Evolutionary conservation across 1,284 basidiomycete genomes (phyloP), one percentile per base, ranked within the genome.

Genomic region (Moesziomyces sp.): DNA sequence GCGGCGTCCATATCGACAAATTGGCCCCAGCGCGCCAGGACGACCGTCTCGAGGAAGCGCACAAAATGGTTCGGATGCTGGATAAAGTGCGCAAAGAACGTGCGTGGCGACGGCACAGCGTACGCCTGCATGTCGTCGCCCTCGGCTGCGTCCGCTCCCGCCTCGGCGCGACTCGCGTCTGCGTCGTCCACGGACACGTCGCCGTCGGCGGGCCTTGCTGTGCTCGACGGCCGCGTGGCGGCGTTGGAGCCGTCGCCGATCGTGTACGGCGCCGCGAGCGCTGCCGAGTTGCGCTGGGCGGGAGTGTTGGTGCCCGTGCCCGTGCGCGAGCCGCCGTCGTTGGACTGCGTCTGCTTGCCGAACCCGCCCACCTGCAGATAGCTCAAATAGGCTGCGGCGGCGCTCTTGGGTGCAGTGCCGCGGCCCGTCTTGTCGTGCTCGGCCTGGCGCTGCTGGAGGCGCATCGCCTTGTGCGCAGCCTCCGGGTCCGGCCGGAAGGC

Each of bases 41-140:
- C 93, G 14, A 98, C 91, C 1, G 90, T 90, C 86, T 99, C 95
- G 8, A 99, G 88, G 85, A 98, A 99, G 2, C 88, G 87, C 42
- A 93, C 88, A 77, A 99, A 96, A 56, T 92, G 89, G 1, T 87
- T 87, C 64, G 91, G 90, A 79, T 96, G 93, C 77, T 95, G 93
- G 44, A 97, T 91, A 76, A 97, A 99, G 84, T 97, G 93, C 0
- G 95, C 91, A 80, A 98, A 98, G 84, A 94, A 97, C 33, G 91
- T 87, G 1, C 91, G 87, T 0, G 95, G 94, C 0, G 93, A 93
- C 0, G 93, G 92, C 0, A 90, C 87, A 64, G 89, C 88, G 57
- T 86, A 86, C 13, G 80, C 65, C 7, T 63, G 62, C 61, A 59
- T 52, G 30, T 53, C 56, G 19, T 49, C 58, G 21, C 13, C 57